Conservation (phyloP, 2,329 filamentous ascomycete genomes). For the Aspergillus neotritici region DNA sequence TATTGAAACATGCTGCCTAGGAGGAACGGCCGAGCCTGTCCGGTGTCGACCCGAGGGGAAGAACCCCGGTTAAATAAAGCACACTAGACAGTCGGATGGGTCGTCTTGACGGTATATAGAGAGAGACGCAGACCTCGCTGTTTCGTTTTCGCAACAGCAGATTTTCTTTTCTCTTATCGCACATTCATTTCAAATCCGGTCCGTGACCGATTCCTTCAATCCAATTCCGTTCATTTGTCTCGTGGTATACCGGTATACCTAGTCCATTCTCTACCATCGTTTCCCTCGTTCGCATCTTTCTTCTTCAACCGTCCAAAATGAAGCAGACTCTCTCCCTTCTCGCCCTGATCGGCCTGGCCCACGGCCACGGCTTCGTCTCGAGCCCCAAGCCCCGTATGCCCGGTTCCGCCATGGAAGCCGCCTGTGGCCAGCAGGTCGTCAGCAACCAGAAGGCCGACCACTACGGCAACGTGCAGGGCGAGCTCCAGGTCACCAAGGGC, state of each 20-base stretch:
- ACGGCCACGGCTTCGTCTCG: constrained; percentile 51
- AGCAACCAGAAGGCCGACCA: constrained; percentile 50
- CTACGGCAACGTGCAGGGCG: constrained; percentile 54
- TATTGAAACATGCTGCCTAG: too few relatives aligned
- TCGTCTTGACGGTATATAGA: constrained; percentile 14
- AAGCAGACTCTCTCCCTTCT: constrained; percentile 40
- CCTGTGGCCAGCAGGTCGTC: constrained; percentile 52
- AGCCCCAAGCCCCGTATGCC: constrained; percentile 46
- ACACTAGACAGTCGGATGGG: too few relatives aligned
- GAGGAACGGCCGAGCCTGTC: too few relatives aligned
- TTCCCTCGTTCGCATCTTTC: background rate
- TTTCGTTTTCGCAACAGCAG: background rate
- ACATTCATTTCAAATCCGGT: constrained; percentile 17
- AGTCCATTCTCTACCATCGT: constrained; percentile 11
- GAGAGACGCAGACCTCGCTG: constrained; percentile 14
- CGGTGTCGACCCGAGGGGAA: too few relatives aligned
- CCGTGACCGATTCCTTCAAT: constrained; percentile 20
- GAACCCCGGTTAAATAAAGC: too few relatives aligned
- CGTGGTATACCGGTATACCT: constrained; percentile 22
- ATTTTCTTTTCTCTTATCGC: constrained; percentile 6
- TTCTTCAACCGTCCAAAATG: constrained; percentile 28
- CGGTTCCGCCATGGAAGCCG: constrained; percentile 46
- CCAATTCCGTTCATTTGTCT: constrained; percentile 7
- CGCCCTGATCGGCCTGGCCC: constrained; percentile 42
- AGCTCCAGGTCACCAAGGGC: constrained; percentile 45